These are phyloP conservation scores for Torrubiella hemipterigena DNA, from an alignment of 2,329 filamentous ascomycete species.

Conservation along the genomic window DNA sequence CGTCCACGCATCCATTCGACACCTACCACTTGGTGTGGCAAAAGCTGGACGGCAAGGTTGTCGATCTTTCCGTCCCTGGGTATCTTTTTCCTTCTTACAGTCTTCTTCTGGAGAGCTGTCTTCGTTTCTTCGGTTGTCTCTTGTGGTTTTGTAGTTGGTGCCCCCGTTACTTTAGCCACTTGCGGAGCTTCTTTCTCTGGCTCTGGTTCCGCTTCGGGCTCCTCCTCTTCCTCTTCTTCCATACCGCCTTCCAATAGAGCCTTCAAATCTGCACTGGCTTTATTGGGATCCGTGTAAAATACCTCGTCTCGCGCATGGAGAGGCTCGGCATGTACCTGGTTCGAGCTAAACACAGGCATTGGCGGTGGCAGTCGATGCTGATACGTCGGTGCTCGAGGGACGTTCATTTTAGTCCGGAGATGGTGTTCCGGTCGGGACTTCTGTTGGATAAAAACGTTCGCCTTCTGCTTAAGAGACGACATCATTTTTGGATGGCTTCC, in stretches of 20 bases:
- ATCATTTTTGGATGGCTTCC: constrained; percentile 23
- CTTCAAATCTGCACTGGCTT: constrained; percentile 68
- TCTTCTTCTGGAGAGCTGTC: constrained; percentile 3
- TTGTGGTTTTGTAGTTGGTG: not conserved
- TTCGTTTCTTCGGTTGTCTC: constrained; percentile 1
- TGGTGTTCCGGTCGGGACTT: constrained; percentile 47
- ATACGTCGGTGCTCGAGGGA: constrained; percentile 33
- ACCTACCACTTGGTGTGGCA: constrained; percentile 90
- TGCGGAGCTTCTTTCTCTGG: not conserved
- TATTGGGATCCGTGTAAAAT: constrained; percentile 57
- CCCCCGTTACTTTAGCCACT: constrained; percentile 1
- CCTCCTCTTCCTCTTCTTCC: constrained; percentile 56
- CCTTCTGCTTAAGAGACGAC: constrained; percentile 42
- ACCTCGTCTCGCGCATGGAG: constrained; percentile 26
- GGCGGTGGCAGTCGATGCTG: constrained; percentile 34
- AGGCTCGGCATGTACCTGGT: constrained; percentile 6
- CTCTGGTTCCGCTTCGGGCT: constrained; percentile 23
- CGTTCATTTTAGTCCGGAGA: constrained; percentile 32
- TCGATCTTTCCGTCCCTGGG: constrained; percentile 46
- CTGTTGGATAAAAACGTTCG: constrained; percentile 41
- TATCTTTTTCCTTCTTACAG: constrained; percentile 11
- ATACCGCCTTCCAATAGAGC: constrained; percentile 71
- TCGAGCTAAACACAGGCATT: constrained; percentile 36
- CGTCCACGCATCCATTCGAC: constrained; percentile 92
- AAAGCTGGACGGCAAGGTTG: constrained; percentile 74